These are phyloP conservation scores for Yarrowia galli DNA, from an alignment of 1,139 yeast genomes.

Conservation along the genomic window DNA sequence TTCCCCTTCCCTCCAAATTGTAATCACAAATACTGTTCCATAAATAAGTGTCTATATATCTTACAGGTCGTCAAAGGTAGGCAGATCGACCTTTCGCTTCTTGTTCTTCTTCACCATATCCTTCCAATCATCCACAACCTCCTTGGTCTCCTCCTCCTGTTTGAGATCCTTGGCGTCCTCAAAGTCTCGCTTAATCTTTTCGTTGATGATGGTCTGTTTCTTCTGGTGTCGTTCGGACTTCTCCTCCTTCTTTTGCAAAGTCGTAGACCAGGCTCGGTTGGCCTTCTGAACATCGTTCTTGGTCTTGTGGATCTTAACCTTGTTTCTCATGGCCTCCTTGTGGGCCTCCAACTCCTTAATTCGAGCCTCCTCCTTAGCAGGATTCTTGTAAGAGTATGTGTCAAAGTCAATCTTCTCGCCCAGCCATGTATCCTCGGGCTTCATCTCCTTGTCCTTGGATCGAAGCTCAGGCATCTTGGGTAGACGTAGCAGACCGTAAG, in stretches of 20 bases:
- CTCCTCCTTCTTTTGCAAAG: constrained; percentile 65
- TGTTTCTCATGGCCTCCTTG: constrained; percentile 40
- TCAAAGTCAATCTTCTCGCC: constrained; percentile 67
- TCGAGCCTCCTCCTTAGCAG: constrained; percentile 68
- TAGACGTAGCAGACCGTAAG: constrained; percentile 80
- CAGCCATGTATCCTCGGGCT: constrained; percentile 70
- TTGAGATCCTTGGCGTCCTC: constrained; percentile 49
- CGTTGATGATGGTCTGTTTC: constrained; percentile 59
- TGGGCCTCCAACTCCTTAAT: constrained; percentile 62
- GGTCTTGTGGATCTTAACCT: constrained; percentile 39
- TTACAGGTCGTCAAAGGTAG: constrained; percentile 76
- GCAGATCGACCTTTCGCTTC: constrained; percentile 56
- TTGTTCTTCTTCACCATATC: constrained; percentile 73
- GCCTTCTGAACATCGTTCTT: constrained; percentile 47
- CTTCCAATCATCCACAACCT: constrained; percentile 85
- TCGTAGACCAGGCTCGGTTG: constrained; percentile 81
- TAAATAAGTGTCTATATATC: constrained; percentile 24
- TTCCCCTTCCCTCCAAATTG: too few species aligned
- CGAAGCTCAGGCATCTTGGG: constrained; percentile 95
- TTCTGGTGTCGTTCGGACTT: constrained; percentile 56
- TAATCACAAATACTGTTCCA: neutral
- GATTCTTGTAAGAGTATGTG: constrained; percentile 67
- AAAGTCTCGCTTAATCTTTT: constrained; percentile 61
- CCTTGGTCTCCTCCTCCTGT: constrained; percentile 54
- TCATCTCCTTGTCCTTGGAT: constrained; percentile 54